A percentile compares a stretch with the other conserved stretches of the same genome.
phyloP scores from a whole-genome alignment of 2,329 filamentous ascomycete species.

The Fusarium redolens region DNA sequence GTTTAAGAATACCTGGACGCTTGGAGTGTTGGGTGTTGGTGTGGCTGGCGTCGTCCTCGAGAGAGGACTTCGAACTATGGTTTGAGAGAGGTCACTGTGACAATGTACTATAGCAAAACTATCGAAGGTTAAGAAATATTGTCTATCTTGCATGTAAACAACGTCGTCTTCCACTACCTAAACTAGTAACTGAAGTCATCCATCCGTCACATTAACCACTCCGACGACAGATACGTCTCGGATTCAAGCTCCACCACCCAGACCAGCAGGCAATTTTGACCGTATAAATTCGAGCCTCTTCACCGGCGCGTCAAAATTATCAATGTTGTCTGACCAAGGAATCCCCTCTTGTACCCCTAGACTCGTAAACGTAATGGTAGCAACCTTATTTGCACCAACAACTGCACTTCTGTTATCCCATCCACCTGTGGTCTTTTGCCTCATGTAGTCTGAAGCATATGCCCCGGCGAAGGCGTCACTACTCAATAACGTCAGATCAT shows the following conservation, averaged over 20 bases:
- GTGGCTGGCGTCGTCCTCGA: slow-evolving; percentile 2
- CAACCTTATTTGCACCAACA: not conserved
- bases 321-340: no score
- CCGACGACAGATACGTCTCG: fast-evolving
- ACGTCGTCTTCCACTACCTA: not conserved
- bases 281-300: no score
- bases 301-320: not conserved
- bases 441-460: not conserved
- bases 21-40: not conserved
- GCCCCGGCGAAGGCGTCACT: not conserved
- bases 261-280: no score
- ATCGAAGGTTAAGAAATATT: fast-evolving
- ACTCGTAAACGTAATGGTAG: fast-evolving
- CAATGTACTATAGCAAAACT: not conserved
- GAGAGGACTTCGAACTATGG: not conserved
- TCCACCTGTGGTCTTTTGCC: not conserved
- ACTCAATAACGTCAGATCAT: not conserved
- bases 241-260: not conserved
- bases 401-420: not conserved
- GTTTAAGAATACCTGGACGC: not conserved
- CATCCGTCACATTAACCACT: fast-evolving
- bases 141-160: no score
- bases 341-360: not conserved
- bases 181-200: not conserved
- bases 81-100: not conserved